phyloP scores from a whole-genome alignment of 2,329 filamentous ascomycete genomes.

The Aspergillus transmontanensis region DNA sequence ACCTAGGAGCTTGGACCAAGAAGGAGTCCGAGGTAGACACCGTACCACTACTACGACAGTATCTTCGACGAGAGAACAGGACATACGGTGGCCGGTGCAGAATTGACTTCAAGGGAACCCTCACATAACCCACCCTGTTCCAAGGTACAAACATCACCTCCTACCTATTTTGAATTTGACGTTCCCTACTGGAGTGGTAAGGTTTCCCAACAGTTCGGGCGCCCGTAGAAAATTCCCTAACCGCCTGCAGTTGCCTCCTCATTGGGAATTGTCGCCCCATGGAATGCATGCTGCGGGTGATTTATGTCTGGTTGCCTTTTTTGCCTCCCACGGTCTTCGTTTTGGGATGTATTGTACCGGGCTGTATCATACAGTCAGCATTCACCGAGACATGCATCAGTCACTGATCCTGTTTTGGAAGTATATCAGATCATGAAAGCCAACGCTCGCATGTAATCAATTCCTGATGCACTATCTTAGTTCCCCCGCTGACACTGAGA shows the following conservation, averaged over 20 bases:
- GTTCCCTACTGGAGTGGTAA: background rate
- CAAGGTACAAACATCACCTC: background rate
- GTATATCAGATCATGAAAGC: background rate
- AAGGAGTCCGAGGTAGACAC: background rate
- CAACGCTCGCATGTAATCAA: background rate
- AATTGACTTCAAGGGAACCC: background rate
- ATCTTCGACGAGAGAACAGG: background rate
- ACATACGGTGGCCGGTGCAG: background rate
- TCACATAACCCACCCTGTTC: background rate
- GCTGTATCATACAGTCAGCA: background rate
- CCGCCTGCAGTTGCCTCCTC: background rate
- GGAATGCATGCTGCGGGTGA: background rate
- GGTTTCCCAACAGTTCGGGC: conserved; percentile 6
- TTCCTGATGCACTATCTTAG: background rate
- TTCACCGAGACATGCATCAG: background rate
- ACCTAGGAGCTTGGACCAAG: background rate
- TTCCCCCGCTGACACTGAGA: background rate
- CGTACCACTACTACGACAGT: background rate
- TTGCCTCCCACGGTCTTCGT: background rate
- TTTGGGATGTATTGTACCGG: background rate
- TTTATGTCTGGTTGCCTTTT: background rate
- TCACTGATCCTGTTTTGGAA: background rate
- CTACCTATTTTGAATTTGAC: background rate
- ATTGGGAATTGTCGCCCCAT: background rate
- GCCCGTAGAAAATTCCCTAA: background rate